These are phyloP conservation scores for Solanum hybrid DNA, from an alignment of 305 asterid genomes.

Conservation along the genomic window DNA sequence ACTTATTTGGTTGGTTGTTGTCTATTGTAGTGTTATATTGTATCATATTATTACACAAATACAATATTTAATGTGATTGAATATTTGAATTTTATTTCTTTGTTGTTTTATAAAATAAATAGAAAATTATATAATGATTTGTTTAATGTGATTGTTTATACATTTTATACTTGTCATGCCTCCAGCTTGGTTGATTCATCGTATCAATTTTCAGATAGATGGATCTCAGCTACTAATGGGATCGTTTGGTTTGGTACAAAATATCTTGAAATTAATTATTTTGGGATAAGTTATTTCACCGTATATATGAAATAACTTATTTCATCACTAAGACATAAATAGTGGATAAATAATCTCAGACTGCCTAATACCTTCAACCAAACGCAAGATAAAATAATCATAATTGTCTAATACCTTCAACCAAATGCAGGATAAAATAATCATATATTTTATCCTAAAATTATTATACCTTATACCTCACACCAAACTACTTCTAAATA, in stretches of 20 bases:
- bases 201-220: not conserved
- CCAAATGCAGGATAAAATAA: too few species aligned
- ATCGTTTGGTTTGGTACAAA: too few species aligned
- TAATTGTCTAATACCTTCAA: rapidly evolving
- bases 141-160: not conserved
- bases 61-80: not conserved
- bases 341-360: too few species aligned
- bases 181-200: not conserved
- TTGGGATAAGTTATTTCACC: not conserved
- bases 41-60: not conserved
- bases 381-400: rapidly evolving
- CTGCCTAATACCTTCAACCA: too few species aligned
- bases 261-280: too few species aligned
- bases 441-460: rapidly evolving
- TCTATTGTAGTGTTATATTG: not conserved
- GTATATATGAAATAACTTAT: too few species aligned
- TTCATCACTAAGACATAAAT: too few species aligned
- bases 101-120: too few species aligned
- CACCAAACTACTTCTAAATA: not conserved
- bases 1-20: not conserved
- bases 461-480: not conserved
- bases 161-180: not conserved
- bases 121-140: too few species aligned
- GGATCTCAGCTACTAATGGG: not conserved
- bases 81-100: not conserved